These are phyloP conservation scores for Lycium barbarum DNA, from an alignment of 257 asterid genomes.

Conservation along the genomic window DNA sequence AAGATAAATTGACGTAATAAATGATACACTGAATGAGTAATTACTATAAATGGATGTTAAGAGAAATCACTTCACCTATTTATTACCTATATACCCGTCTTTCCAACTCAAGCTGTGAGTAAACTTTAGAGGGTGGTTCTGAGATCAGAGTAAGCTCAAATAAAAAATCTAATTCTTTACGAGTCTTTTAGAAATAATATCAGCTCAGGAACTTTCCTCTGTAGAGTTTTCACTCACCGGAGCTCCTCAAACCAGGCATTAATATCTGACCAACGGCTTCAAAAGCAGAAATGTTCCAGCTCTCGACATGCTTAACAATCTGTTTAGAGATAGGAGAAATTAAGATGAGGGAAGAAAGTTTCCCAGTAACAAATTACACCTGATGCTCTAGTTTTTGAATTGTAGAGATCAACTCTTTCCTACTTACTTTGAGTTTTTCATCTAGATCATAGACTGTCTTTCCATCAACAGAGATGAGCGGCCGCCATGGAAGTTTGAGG, in stretches of 20 bases:
- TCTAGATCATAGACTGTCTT: slow-evolving; percentile 64
- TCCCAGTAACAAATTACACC: neutral
- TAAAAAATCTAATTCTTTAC: neutral
- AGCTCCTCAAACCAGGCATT: slow-evolving; percentile 55
- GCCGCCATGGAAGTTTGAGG: slow-evolving; percentile 85
- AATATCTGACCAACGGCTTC: slow-evolving; percentile 81
- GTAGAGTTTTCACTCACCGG: slow-evolving; percentile 34
- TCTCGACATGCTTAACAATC: slow-evolving; percentile 79
- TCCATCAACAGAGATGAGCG: slow-evolving; percentile 72
- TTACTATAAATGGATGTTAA: neutral
- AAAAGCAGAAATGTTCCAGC: slow-evolving; percentile 76
- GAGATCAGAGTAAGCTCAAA: neutral
- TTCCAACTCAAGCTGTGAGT: neutral
- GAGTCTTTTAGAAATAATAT: neutral
- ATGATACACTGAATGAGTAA: neutral
- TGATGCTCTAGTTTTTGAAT: neutral
- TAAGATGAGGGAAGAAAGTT: neutral
- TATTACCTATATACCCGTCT: slow-evolving; percentile 6
- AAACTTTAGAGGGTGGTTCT: neutral
- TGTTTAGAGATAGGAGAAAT: slow-evolving; percentile 32
- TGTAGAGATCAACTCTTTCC: neutral
- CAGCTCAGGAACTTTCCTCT: neutral
- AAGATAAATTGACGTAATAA: neutral
- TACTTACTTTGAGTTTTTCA: slow-evolving; percentile 57
- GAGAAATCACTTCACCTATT: neutral